These are phyloP conservation scores for Phialemoniopsis sp. DNA, from an alignment of 2,329 filamentous ascomycete genomes.

Conservation along the genomic window DNA sequence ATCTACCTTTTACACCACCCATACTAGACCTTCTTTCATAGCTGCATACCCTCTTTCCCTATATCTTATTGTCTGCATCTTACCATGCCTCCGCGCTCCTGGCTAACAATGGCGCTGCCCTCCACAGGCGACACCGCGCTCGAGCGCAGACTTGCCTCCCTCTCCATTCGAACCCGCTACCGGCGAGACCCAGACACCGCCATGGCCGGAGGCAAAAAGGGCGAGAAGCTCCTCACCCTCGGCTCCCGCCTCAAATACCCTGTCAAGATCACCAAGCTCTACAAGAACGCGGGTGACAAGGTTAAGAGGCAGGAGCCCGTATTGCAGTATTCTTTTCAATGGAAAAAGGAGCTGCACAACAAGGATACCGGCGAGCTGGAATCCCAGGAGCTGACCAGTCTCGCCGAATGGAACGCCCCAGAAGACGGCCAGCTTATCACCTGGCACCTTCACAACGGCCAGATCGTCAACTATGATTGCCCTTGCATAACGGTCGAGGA, in stretches of 20 bases:
- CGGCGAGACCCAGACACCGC: no score
- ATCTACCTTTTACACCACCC: no score
- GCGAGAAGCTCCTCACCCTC: slow-evolving; percentile 34
- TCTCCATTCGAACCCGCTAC: no score
- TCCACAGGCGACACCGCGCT: no score
- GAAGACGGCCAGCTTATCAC: slow-evolving; percentile 72
- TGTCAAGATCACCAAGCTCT: slow-evolving; percentile 83
- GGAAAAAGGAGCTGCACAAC: slow-evolving; percentile 72
- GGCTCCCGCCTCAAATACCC: slow-evolving; percentile 78
- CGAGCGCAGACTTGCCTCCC: no score
- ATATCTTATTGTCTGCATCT: no score
- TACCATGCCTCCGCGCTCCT: no score
- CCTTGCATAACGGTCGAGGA: slow-evolving; percentile 77
- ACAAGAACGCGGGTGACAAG: slow-evolving; percentile 70
- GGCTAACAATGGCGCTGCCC: no score
- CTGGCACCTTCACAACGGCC: slow-evolving; percentile 71
- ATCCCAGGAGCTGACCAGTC: slow-evolving; percentile 65
- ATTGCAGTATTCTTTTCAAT: slow-evolving; percentile 84
- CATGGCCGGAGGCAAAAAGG: slow-evolving; percentile 6
- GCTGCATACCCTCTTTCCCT: no score
- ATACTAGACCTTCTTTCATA: no score
- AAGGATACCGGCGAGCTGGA: slow-evolving; percentile 53
- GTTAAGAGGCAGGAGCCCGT: slow-evolving; percentile 74
- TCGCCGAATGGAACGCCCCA: slow-evolving; percentile 76
- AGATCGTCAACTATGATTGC: slow-evolving; percentile 56